phyloP scores from a whole-genome alignment of 1,284 basidiomycete species.

The Lentinula novae-zelandiae region DNA sequence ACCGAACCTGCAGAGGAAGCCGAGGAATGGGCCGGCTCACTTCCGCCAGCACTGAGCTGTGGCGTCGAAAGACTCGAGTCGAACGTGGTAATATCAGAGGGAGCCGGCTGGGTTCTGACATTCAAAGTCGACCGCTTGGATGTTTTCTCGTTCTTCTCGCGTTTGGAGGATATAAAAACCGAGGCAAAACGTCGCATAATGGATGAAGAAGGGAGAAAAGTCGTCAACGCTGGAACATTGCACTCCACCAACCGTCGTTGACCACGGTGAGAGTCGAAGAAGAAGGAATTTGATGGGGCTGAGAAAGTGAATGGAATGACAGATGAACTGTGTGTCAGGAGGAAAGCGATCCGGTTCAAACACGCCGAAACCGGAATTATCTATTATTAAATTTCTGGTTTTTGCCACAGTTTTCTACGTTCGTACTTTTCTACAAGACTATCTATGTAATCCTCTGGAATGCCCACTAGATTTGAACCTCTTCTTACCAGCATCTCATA shows the following conservation, averaged over 20 bases:
- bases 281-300: neutral
- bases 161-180: conserved; percentile 43
- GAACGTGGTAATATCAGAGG: conserved; percentile 5
- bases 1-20: conserved; percentile 59
- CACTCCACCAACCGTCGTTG: neutral
- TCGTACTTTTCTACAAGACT: conserved; percentile 59
- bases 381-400: conserved; percentile 16
- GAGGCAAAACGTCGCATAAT: conserved; percentile 52
- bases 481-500: conserved; percentile 45
- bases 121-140: neutral
- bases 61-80: conserved; percentile 26
- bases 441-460: conserved; percentile 44
- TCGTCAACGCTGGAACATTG: conserved; percentile 2
- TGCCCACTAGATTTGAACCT: conserved; percentile 49
- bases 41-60: conserved; percentile 24
- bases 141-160: conserved; percentile 36
- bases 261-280: neutral
- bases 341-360: neutral
- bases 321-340: neutral
- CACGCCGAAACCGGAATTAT: neutral
- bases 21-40: conserved; percentile 40
- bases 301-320: neutral
- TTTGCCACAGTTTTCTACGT: conserved; percentile 44
- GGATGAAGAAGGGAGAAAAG: neutral
- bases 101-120: neutral